phyloP scores from a whole-genome alignment of 2,329 filamentous ascomycete species.

The Fusarium duplospermum region DNA sequence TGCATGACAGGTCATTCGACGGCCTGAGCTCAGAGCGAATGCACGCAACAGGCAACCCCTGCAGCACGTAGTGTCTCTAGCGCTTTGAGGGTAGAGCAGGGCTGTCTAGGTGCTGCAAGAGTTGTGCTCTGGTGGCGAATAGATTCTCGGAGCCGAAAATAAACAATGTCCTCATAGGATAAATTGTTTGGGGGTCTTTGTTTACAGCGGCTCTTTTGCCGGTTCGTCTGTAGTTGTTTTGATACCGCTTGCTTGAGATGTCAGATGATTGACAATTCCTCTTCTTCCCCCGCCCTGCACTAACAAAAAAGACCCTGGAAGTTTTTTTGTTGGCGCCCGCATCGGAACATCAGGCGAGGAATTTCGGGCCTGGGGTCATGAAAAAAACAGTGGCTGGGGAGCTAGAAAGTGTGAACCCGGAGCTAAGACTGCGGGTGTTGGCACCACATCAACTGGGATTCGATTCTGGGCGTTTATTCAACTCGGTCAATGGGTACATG shows the following conservation, averaged over 20 bases:
- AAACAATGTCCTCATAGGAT: not conserved
- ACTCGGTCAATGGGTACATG: not conserved
- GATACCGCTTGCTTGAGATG: not conserved
- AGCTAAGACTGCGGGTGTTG: not conserved
- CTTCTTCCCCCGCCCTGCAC: not conserved
- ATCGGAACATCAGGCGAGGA: not conserved
- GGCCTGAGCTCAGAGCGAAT: not conserved
- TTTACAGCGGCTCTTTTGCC: not conserved
- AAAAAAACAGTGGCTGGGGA: not conserved
- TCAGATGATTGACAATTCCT: not conserved
- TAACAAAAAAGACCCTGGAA: not conserved
- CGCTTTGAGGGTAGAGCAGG: not conserved
- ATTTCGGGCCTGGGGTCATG: not conserved
- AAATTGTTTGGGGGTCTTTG: not conserved
- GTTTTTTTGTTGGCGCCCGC: not conserved
- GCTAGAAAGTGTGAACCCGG: not conserved
- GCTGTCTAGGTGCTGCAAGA: not conserved
- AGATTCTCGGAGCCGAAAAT: not conserved
- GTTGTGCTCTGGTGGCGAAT: not conserved
- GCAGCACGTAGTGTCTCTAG: slow-evolving; percentile 6
- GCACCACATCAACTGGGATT: not conserved
- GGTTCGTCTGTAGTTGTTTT: not conserved
- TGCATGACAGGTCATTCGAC: slow-evolving; percentile 18
- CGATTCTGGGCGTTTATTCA: not conserved
- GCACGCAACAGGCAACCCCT: slow-evolving; percentile 19